Base-by-base conservation (phyloP, 1,284 basidiomycete species). In the Ustilago hordei region DNA sequence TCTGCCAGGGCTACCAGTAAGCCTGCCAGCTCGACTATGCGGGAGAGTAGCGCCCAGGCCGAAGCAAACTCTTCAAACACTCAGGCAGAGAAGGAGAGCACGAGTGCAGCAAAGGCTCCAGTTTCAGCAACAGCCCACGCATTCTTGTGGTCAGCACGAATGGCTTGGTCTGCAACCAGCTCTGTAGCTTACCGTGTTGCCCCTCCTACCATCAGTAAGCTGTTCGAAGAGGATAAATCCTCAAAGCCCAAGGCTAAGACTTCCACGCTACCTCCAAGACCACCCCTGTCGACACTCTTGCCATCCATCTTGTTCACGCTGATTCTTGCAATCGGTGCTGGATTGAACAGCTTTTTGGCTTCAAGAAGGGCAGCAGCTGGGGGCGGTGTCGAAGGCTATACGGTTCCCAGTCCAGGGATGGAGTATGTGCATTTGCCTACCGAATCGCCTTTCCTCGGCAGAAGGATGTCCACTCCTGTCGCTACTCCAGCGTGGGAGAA, bases 271-370 rank as follows among this genome's bases (percentile, higher is more conserved):
- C 81, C 81, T 3, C 81, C 81, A 4, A 60, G 81, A 13, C 81
- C 81, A 8, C 81, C 81, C 28, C 68, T 83, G 7, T 80, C 79
- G 39, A 65, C 72, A 8, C 64, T 83, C 32, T 32, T 83, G 31
- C 79, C 81, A 0, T 79, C 77, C 54, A 82, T 83, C 55, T 47
- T 81, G 31, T 75, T 83, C 45, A 83, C 81, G 2, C 53, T 82
- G 35, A 12, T 83, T 38, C 62, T 83, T 12, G 81, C 81, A 8
- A 28, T 83, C 7, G 75, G 80, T 12, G 81, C 81, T 0, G 77
- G 79, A 5, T 35, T 83, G 31, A 74, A 60, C 3, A 79, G 72
- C 19, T 75, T 80, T 39, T 41, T 79, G 8, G 72, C 73, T 2
- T 52, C 54, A 2, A 64, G 78, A 9, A 39, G 55, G 23, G 66